phyloP scores from a whole-genome alignment of 257 asterid genomes.

The Solanum virginianum region DNA sequence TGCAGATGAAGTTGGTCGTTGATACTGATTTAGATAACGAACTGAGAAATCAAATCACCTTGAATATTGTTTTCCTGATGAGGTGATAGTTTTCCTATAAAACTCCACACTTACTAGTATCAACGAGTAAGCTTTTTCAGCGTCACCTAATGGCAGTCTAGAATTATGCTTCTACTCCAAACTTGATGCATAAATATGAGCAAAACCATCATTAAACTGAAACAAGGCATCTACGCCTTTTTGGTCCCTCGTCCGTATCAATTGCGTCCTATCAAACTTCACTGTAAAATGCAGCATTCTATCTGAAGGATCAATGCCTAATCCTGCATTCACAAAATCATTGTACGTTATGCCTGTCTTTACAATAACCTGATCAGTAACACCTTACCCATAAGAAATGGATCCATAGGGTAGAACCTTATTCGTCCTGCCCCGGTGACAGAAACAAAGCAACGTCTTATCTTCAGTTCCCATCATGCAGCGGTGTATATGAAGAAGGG shows the following conservation, averaged over 20 bases:
- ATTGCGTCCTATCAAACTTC: background rate
- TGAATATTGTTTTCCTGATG: slow-evolving; percentile 13
- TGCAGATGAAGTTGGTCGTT: slow-evolving; percentile 13
- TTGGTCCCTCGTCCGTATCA: background rate
- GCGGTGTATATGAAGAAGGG: background rate
- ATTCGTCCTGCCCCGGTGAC: background rate
- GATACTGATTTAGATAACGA: slow-evolving; percentile 18
- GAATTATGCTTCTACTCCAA: background rate
- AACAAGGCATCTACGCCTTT: background rate
- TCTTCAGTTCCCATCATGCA: background rate
- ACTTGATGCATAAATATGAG: background rate
- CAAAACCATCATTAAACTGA: background rate
- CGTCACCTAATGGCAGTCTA: background rate
- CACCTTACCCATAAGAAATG: background rate
- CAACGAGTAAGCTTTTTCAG: background rate
- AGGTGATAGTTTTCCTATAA: slow-evolving; percentile 23
- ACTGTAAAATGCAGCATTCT: background rate
- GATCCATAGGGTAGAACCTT: background rate
- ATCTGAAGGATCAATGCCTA: background rate
- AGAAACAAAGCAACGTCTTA: background rate
- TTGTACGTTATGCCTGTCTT: background rate
- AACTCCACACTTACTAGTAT: background rate
- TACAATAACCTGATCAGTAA: background rate
- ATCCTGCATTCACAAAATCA: background rate
- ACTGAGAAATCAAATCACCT: slow-evolving; percentile 16